Evolutionary conservation across 2,329 filamentous ascomycete genomes (phyloP).

Genomic region (Ceratocystis smalleyi): DNA sequence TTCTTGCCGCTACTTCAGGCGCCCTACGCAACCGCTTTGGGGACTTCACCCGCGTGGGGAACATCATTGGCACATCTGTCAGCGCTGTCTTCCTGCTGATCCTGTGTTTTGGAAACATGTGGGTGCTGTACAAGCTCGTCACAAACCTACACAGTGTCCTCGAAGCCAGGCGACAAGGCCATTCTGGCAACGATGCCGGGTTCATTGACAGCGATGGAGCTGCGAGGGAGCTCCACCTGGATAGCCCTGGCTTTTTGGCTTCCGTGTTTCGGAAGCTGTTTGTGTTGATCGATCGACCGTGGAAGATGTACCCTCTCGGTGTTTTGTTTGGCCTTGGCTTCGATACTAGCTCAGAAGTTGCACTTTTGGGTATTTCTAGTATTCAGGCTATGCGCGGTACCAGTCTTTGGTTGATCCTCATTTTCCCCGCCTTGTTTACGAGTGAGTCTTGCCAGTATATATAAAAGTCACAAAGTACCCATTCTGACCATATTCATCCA

Average conservation of each 20-base stretch:
- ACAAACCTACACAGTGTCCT: slow-evolving; percentile 50
- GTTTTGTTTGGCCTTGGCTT: slow-evolving; percentile 85
- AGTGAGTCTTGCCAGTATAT: slow-evolving; percentile 31
- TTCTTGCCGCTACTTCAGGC: slow-evolving; percentile 79
- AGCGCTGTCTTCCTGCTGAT: slow-evolving; percentile 71
- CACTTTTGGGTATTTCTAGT: slow-evolving; percentile 75
- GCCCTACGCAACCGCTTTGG: slow-evolving; percentile 70
- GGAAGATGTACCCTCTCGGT: slow-evolving; percentile 93
- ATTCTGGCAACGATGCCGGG: slow-evolving; percentile 20
- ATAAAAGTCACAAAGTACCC: not conserved
- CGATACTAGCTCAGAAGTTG: slow-evolving; percentile 88
- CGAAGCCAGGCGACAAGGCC: slow-evolving; percentile 23
- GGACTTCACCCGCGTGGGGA: slow-evolving; percentile 62
- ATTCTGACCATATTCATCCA: slow-evolving; percentile 21
- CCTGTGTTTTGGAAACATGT: slow-evolving; percentile 68
- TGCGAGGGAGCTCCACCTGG: slow-evolving; percentile 46
- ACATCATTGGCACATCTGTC: slow-evolving; percentile 78
- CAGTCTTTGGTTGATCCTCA: slow-evolving; percentile 81
- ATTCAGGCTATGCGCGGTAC: slow-evolving; percentile 77
- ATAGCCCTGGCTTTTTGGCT: slow-evolving; percentile 63
- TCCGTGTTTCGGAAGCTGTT: slow-evolving; percentile 60
- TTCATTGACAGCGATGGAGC: slow-evolving; percentile 22
- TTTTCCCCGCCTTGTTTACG: slow-evolving; percentile 83
- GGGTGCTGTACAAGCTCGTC: slow-evolving; percentile 69
- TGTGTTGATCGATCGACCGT: slow-evolving; percentile 55